Conservation (phyloP, 169 alveolate genomes). For the Cryptosporidium andersoni region DNA sequence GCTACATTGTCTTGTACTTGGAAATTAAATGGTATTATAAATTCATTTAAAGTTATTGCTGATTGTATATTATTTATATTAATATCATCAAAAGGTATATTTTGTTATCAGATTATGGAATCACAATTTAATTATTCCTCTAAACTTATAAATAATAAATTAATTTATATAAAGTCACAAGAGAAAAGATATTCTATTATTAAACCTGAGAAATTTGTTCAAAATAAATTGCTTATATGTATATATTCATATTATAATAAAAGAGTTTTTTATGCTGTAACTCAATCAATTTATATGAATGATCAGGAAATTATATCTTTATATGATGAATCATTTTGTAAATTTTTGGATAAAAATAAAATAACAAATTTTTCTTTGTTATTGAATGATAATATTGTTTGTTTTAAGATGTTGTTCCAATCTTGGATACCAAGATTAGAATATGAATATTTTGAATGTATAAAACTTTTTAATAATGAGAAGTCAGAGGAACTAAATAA, state of each 20-base stretch:
- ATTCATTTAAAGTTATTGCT: slow-evolving; percentile 11
- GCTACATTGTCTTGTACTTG: slow-evolving; percentile 7
- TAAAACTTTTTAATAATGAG: slow-evolving; percentile 19
- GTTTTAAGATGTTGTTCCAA: slow-evolving; percentile 18
- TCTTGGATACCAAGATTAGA: slow-evolving; percentile 64
- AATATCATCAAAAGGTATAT: slow-evolving; percentile 25
- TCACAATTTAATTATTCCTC: slow-evolving; percentile 1
- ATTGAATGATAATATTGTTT: slow-evolving; percentile 26
- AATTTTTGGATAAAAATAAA: background rate
- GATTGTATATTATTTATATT: slow-evolving; percentile 14
- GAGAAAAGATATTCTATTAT: background rate
- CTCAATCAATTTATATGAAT: slow-evolving; percentile 9
- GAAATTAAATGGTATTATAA: slow-evolving; percentile 13
- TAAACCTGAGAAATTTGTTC: background rate
- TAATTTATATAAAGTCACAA: background rate
- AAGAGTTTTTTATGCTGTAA: slow-evolving; percentile 22
- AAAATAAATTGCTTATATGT: slow-evolving; percentile 30
- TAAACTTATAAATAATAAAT: background rate
- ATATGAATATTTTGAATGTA: slow-evolving; percentile 6
- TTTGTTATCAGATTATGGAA: slow-evolving; percentile 39
- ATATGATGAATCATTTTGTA: slow-evolving; percentile 14
- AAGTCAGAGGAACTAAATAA: background rate
- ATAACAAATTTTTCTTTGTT: background rate
- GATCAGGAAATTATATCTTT: slow-evolving; percentile 20
- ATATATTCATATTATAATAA: slow-evolving; percentile 11